Base-by-base conservation (phyloP, 305 asterid species). In the Vinca major region DNA sequence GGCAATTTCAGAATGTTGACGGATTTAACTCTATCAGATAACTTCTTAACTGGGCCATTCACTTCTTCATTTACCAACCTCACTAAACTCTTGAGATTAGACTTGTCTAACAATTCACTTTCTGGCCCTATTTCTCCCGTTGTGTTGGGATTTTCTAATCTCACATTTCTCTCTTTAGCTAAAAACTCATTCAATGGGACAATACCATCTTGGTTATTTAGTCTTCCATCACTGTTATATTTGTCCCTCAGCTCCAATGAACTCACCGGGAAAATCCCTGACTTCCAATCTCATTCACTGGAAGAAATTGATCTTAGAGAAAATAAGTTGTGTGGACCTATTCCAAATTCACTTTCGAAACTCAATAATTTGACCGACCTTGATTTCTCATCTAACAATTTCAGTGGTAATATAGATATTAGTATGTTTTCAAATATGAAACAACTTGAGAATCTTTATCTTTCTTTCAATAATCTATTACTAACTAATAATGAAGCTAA, bases 381-480 rank as follows among this genome's bases (percentile, higher is more conserved):
- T 8, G 45, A 48, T 4, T 49, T 70, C n/a, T 62, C 79, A 9
- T 70, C 71, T 5, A 78, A 74, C 44, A 19, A 58, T 13, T 63
- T 78, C 53, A n/a, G 41, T 20, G 77, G 79, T n/a, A 11, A 48
- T 20, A 13, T 73, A 39, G 73, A 78, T 3, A 41, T 75, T 6
- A 70, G 68, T 55, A 2, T 63, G 12, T 68, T 78, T 71, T 63
- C 77, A 48, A 45, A 71, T 57, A 50, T 74, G 49, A 55, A 70
- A 41, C 49, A 53, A 5, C 82, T 78, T 19, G 0, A 0, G 1
- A 0, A 1, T 9, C 67, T 78, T 7, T 61, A 51, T 58, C 79
- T 78, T 66, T 78, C 82, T 48, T 7, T 4, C 67, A 78, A 67
- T 41, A 71, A 14, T 51, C n/a, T 77, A 20, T 62, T 58, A 3